Percentiles rank a stretch among this genome's conserved stretches.
Conservation (phyloP, 2,329 filamentous ascomycete genomes). For the Pleomassaria siparia region DNA sequence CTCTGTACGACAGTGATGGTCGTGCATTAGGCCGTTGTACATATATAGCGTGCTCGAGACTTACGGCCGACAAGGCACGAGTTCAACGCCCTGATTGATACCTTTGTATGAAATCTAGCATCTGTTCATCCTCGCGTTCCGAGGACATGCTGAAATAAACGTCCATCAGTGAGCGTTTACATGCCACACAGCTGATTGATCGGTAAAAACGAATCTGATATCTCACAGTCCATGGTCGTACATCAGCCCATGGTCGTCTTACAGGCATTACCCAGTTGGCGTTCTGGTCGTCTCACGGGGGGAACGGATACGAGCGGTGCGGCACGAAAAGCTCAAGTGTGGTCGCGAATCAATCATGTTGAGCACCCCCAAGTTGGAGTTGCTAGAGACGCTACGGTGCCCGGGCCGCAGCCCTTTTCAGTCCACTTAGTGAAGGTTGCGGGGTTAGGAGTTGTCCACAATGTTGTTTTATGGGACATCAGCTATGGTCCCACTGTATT, state of each 20-base stretch:
- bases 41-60: background rate
- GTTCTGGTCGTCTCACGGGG: slow-evolving; percentile 19
- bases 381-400: slow-evolving; percentile 26
- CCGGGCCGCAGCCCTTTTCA: slow-evolving; percentile 21
- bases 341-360: slow-evolving; percentile 28
- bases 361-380: slow-evolving; percentile 11
- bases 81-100: background rate
- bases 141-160: background rate
- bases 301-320: slow-evolving; percentile 30
- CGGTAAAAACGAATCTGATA: slow-evolving; percentile 13
- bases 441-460: background rate
- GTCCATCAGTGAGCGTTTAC: background rate
- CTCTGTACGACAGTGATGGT: background rate
- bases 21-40: background rate
- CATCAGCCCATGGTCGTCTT: background rate
- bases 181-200: background rate
- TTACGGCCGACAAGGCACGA: background rate
- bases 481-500: background rate
- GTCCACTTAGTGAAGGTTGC: background rate
- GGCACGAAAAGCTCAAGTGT: slow-evolving; percentile 23
- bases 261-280: slow-evolving; percentile 11
- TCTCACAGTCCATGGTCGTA: background rate
- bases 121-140: background rate
- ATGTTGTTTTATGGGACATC: background rate
- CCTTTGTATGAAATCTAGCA: background rate